Base-by-base conservation (phyloP, 805 yeast genomes). In the Naumovozyma castellii region DNA sequence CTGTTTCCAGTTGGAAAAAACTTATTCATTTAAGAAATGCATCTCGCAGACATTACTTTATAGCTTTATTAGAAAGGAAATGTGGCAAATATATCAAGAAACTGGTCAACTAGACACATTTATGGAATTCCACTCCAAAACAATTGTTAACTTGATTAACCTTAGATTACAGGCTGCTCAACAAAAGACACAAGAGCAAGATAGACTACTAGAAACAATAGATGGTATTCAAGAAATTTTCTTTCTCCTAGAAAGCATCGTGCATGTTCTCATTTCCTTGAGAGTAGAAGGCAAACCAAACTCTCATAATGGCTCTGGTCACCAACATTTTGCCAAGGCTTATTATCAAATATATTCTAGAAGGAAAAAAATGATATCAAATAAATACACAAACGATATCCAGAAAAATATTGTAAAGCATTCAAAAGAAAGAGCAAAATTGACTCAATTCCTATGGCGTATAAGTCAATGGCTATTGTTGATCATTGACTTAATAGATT, bases 301-400 rank as follows among this genome's bases (percentile, higher is more conserved):
- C 27, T 10, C 10, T 10, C 27, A 22, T 32, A 18, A 27, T 17
- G 18, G 27, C 9, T 22, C 10, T 10, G 27, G 10, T n/a, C n/a
- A n/a, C n/a, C n/a, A 22, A 22, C 27, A 6, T 6, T 13, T 14
- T 22, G 27, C 35, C 2, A n/a, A 20, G 32, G 49, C 49, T 3
- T 44, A 35, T 30, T 37, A 35, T 13, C 39, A 42, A 18, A 36
- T 32, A 25, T 44, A 44, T 31, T 17, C 37, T 27, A 14, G 25
- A 6, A 39, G 47, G n/a, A 35, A 20, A 5, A 34, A 39, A 16
- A 32, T 15, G 4, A 34, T 46, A 18, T 35, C 45, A 6, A 39
- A 37, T 22, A 43, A 38, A 28, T 44, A 46, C 27, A 39, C 37
- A 9, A 35, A 43, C n/a, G 43, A 41, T 15, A 31, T 46, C 10